Conservation (phyloP, 2,329 filamentous ascomycete species). For the Venturia nashicola region DNA sequence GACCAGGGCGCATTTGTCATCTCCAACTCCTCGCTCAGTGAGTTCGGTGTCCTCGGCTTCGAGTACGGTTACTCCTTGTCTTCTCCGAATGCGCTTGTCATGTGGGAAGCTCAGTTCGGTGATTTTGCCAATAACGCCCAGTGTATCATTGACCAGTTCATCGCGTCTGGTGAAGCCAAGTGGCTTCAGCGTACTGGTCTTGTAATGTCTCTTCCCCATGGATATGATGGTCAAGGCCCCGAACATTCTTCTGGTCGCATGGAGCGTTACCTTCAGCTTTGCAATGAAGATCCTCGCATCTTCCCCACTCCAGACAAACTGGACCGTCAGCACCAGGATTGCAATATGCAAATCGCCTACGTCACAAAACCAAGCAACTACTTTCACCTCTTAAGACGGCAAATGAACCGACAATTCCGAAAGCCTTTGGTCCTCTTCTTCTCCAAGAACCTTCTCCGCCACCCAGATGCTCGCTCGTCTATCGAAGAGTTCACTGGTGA, state of each 20-base stretch:
- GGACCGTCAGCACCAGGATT: slow-evolving; percentile 95
- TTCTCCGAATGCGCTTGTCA: slow-evolving; percentile 90
- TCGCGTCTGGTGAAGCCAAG: slow-evolving; percentile 94
- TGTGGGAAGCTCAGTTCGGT: slow-evolving; percentile 99
- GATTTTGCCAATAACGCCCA: slow-evolving; percentile 99
- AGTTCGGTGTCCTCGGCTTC: slow-evolving; percentile 73
- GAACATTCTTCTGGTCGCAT: slow-evolving; percentile 97
- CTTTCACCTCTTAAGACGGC: slow-evolving; percentile 91
- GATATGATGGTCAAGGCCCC: slow-evolving; percentile 95
- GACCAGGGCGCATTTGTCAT: slow-evolving; percentile 95
- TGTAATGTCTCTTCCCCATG: slow-evolving; percentile 91
- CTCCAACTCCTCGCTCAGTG: slow-evolving; percentile 80
- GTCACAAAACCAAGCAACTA: slow-evolving; percentile 93
- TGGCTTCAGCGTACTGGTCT: slow-evolving; percentile 98
- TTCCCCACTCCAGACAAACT: slow-evolving; percentile 85
- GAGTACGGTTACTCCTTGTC: slow-evolving; percentile 98
- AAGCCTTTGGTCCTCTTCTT: slow-evolving; percentile 98
- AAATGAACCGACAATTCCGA: slow-evolving; percentile 98
- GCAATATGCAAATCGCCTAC: slow-evolving; percentile 97
- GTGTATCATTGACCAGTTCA: slow-evolving; percentile 97
- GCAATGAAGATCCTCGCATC: slow-evolving; percentile 90
- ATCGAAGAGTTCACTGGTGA: slow-evolving; percentile 87
- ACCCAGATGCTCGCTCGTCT: slow-evolving; percentile 78
- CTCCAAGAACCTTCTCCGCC: slow-evolving; percentile 90
- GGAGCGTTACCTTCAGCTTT: slow-evolving; percentile 93